These are phyloP conservation scores for Batkoa obscura DNA, from an alignment of 371 early-diverging fungal species.

Conservation along the genomic window DNA sequence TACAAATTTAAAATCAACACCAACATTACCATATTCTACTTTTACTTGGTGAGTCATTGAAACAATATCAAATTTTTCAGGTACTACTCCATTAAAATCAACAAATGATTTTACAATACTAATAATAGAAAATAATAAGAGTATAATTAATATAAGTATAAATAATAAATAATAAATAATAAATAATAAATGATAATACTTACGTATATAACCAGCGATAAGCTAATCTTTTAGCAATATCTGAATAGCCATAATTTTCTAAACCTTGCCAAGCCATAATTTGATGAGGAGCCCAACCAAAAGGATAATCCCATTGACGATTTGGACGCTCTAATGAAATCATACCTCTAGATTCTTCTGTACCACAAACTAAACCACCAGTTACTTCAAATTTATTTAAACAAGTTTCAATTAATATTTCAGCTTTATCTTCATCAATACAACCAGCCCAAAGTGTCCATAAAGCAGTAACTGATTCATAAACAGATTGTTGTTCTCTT, in stretches of 20 bases:
- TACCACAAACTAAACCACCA: slow-evolving; percentile 78
- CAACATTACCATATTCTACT: slow-evolving; percentile 92
- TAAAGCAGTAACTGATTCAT: slow-evolving; percentile 53
- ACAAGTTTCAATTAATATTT: slow-evolving; percentile 17
- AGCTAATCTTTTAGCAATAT: slow-evolving; percentile 57
- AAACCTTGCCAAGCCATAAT: slow-evolving; percentile 89
- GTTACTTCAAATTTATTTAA: slow-evolving; percentile 50
- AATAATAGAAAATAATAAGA: too few relatives aligned
- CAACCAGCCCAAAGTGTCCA: slow-evolving; percentile 68
- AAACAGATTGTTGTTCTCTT: slow-evolving; percentile 22
- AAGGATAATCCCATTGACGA: slow-evolving; percentile 93
- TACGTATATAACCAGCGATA: slow-evolving; percentile 95
- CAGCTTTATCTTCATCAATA: slow-evolving; percentile 39
- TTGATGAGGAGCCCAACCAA: slow-evolving; percentile 96
- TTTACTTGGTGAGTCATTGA: slow-evolving; percentile 72
- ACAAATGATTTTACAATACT: slow-evolving; percentile 84
- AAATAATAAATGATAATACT: too few relatives aligned
- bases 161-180: too few relatives aligned
- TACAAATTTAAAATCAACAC: slow-evolving; percentile 81
- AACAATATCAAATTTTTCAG: slow-evolving; percentile 92
- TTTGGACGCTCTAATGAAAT: slow-evolving; percentile 67
- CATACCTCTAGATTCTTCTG: slow-evolving; percentile 62
- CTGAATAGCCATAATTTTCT: slow-evolving; percentile 58
- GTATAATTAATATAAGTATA: too few relatives aligned
- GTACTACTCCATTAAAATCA: slow-evolving; percentile 93